Base-by-base conservation (phyloP, 1,284 basidiomycete species). In the Phylloporus sp. region DNA sequence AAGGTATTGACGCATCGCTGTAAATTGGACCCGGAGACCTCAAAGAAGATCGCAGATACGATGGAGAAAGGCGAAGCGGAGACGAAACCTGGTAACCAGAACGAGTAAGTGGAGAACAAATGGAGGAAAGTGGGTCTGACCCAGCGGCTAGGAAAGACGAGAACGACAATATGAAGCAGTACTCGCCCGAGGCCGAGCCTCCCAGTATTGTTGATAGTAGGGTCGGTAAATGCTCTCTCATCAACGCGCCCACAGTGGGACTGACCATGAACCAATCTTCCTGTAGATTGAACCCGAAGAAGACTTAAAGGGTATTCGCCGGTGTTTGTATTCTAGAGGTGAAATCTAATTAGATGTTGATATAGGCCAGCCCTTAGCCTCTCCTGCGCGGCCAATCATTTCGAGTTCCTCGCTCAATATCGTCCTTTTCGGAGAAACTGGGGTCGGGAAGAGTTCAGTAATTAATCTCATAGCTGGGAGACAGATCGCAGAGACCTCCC, bases 1-100 rank as follows among this genome's bases (percentile, higher is more conserved):
- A 66, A 59, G 54, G 61, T 69, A 42, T 65, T 75, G 56, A 75
- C 58, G 29, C 39, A 58, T 31, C 74, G 74, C 12, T 75, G 76
- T 60, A 70, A 70, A 53, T 59, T 75, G 63, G 70, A 76, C 24
- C 47, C 37, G 17, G 76, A 67, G 6, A 75, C 72, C 2, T 76
- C 74, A 22, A 66, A 44, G 46, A 74, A 49, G 58, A 68, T 74
- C 17, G 68, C 50, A 24, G 58, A 58, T 1, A 69, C 77, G 63
- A 74, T 77, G 66, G 66, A 66, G 34, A 68, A 62, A 40, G 60
- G 50, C 4, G 70, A 71, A 10, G 1, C 52, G 18, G 60, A 63
- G 46, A 44, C n/a, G n/a, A n/a, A n/a, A n/a, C n/a, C n/a, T n/a
- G n/a, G n/a, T n/a, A n/a, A n/a, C n/a, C n/a, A n/a, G n/a, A n/a